These are phyloP conservation scores for Sungouiella thailandica DNA, from an alignment of 805 yeast genomes.

Conservation along the genomic window DNA sequence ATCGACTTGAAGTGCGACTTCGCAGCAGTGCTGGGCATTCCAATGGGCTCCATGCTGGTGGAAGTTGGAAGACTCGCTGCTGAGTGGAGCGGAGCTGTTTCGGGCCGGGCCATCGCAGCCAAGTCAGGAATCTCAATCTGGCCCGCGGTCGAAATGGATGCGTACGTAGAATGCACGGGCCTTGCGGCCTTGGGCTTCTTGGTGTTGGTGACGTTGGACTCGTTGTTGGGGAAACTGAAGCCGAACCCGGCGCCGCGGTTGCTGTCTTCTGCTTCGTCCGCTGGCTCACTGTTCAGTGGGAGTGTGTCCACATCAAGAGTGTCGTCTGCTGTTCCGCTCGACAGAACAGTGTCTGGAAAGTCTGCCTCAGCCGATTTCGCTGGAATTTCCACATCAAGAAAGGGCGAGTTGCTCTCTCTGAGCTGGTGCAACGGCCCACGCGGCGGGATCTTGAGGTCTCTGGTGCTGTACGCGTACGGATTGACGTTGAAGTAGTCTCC, in stretches of 20 bases:
- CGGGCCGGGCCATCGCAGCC: conserved; percentile 11
- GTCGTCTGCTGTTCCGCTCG: background rate
- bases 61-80: too few species aligned
- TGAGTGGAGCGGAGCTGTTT: too few species aligned
- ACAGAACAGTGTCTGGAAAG: background rate
- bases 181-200: conserved; percentile 3
- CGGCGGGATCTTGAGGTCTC: background rate
- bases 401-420: too few species aligned
- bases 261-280: conserved; percentile 11
- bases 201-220: conserved; percentile 30
- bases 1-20: conserved; percentile 22
- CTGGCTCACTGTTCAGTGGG: background rate
- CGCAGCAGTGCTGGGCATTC: conserved; percentile 31
- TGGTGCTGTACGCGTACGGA: conserved; percentile 3
- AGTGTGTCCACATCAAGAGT: background rate
- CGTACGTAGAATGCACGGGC: conserved; percentile 6
- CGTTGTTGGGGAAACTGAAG: conserved; percentile 36
- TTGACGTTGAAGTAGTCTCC: conserved; percentile 19
- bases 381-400: too few species aligned
- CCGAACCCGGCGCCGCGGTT: conserved; percentile 32
- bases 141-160: conserved; percentile 17
- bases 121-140: conserved; percentile 41
- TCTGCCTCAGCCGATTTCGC: background rate
- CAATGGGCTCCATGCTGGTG: conserved; percentile 27
- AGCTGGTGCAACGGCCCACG: background rate